Base-by-base conservation (phyloP, 1,284 basidiomycete species). In the Rhodotorula sp. region DNA sequence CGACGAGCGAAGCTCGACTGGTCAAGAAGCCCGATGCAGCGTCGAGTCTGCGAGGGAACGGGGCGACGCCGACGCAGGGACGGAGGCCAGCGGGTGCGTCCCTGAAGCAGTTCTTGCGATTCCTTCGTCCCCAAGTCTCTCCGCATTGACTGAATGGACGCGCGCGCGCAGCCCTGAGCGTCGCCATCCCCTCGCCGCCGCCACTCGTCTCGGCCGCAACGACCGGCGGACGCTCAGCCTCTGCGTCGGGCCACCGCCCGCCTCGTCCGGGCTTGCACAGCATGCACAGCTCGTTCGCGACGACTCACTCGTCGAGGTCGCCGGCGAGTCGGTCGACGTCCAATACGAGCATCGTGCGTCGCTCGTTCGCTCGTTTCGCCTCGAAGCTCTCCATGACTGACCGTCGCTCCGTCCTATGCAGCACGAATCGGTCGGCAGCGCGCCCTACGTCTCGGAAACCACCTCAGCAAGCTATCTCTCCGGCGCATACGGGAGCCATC, bases 281-380 rank as follows among this genome's bases (percentile, higher is more conserved):
- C 20, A 22, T 61, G 20, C 59, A 61, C 37, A 48, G 62, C 26
- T 63, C 62, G 10, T 63, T 51, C 54, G 20, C 30, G 24, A 50
- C 48, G 31, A 63, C 31, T 20, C 50, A 50, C 16, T 58, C 61
- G 18, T 50, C 52, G 15, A 34, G 62, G 30, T 62, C 66, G 9
- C 31, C 61, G 7, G 51, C 34, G 6, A 68, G 61, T 44, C 56
- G 65, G n/a, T 59, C 51, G 5, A 64, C 58, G 16, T 59, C 61
- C 1, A 31, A 50, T 34, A 58, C 46, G 15, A 68, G 61, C 48
- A n/a, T 61, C 20, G 48, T 58, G 40, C 44, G 59, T 56, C 10
- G 55, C 40, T 1, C 16, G n/a, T 11, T n/a, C 26, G 28, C 7
- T 34, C 11, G 13, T 18, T 7, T 8, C 16, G 54, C 5, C n/a